A percentile compares a stretch with the other conserved stretches of the same genome.
phyloP scores from a whole-genome alignment of 371 early-diverging fungal species.

The Saksenaea vasiformis region DNA sequence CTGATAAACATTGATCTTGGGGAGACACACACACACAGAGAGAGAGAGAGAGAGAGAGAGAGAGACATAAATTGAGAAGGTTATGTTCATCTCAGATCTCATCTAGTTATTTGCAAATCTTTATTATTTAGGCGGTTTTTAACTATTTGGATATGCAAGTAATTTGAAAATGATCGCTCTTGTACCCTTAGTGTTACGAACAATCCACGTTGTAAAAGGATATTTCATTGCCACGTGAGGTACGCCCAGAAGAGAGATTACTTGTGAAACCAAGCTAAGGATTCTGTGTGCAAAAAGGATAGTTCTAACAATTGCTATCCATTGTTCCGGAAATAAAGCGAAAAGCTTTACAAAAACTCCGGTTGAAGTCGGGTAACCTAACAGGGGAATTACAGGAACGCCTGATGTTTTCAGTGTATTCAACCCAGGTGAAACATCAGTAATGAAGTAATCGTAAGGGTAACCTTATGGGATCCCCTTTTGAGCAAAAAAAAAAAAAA shows the following conservation, averaged over 20 bases:
- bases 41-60: too few relatives aligned
- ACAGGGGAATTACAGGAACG: too few relatives aligned
- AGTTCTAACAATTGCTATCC: not conserved
- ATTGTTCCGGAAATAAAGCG: constrained; percentile 6
- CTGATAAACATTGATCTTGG: not conserved
- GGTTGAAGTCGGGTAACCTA: constrained; percentile 1
- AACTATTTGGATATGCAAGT: not conserved
- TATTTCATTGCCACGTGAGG: not conserved
- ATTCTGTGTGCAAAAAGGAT: not conserved
- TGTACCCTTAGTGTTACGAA: not conserved
- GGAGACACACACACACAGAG: not conserved
- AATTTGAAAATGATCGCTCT: not conserved
- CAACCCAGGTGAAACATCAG: constrained; percentile 1
- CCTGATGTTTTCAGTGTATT: not conserved
- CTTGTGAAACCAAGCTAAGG: not conserved
- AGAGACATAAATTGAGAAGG: not conserved
- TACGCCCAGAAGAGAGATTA: not conserved
- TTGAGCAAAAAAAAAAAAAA: not conserved
- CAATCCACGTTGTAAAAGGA: not conserved
- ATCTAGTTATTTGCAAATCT: not conserved
- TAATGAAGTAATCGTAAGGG: not conserved
- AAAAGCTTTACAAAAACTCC: constrained; percentile 1
- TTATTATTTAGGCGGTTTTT: not conserved
- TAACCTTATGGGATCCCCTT: not conserved
- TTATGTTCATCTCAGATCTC: not conserved